phyloP scores from a whole-genome alignment of 2,329 filamentous ascomycete species.

The Pseudogymnoascus pannorum region DNA sequence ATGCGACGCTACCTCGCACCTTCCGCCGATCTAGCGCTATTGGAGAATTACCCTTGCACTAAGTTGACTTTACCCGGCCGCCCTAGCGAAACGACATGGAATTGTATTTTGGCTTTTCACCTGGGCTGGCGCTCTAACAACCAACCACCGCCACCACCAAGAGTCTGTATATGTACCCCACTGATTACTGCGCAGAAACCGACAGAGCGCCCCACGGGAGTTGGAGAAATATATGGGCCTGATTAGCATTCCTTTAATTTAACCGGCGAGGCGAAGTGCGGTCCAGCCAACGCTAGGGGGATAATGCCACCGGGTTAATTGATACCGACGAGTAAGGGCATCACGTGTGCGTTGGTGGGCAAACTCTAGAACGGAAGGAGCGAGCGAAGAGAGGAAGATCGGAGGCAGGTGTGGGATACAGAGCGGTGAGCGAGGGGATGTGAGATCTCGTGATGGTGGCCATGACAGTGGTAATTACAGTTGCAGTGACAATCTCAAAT shows the following conservation, averaged over 20 bases:
- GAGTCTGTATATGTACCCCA: constrained; percentile 4
- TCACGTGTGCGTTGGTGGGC: background rate
- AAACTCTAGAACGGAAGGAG: background rate
- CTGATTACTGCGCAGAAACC: background rate
- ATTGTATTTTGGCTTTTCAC: background rate
- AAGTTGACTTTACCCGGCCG: background rate
- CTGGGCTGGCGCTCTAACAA: background rate
- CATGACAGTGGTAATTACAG: background rate
- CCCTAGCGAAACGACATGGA: background rate
- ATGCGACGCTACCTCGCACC: constrained; percentile 5
- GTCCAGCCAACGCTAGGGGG: background rate
- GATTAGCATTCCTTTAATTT: background rate
- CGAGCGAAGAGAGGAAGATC: background rate
- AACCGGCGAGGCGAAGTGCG: background rate
- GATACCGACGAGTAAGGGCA: background rate
- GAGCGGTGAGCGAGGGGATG: background rate
- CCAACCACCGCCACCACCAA: background rate
- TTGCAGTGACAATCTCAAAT: background rate
- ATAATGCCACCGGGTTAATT: background rate
- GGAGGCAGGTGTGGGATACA: background rate
- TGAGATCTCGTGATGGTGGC: background rate
- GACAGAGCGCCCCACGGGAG: constrained; percentile 3
- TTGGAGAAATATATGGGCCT: constrained; percentile 3
- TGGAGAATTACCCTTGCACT: background rate
- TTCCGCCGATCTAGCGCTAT: constrained; percentile 4